Percentiles rank a stretch among this genome's conserved stretches.
Evolutionary conservation across 495 filamentous ascomycete species (phyloP).

Genomic region (Parathielavia hyrcaniae): DNA sequence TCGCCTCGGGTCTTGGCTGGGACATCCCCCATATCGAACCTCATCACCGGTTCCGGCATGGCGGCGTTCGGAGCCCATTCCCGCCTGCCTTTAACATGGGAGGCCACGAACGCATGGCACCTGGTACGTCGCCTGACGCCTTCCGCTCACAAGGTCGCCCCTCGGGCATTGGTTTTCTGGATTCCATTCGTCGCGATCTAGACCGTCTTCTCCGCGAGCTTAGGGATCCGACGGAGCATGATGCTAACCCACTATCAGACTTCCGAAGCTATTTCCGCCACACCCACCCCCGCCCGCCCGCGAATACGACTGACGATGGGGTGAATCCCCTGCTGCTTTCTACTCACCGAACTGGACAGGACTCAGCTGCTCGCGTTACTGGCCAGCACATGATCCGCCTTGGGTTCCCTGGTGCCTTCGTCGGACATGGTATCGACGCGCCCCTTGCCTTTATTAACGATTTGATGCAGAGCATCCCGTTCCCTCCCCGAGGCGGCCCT

Average conservation of each 20-base stretch:
- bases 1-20: slow-evolving; percentile 42
- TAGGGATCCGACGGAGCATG: background rate
- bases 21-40: slow-evolving; percentile 38
- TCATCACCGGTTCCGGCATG: slow-evolving; percentile 28
- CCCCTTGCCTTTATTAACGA: slow-evolving; percentile 42
- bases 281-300: slow-evolving; percentile 24
- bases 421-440: slow-evolving; percentile 26
- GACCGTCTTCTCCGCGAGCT: background rate
- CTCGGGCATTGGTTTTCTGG: background rate
- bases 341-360: slow-evolving; percentile 30
- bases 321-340: slow-evolving; percentile 67
- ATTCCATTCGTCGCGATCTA: background rate
- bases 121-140: slow-evolving; percentile 31
- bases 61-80: slow-evolving; percentile 34
- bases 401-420: slow-evolving; percentile 29
- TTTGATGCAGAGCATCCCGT: slow-evolving; percentile 30
- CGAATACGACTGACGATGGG: slow-evolving; percentile 59
- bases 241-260: slow-evolving; percentile 29
- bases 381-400: slow-evolving; percentile 33
- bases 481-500: slow-evolving; percentile 33
- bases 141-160: background rate
- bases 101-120: slow-evolving; percentile 40
- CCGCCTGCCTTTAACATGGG: slow-evolving; percentile 40
- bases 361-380: slow-evolving; percentile 33
- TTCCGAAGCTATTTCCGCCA: slow-evolving; percentile 36